Evolutionary conservation across 768 basidiomycete species (phyloP), one percentile per base, ranked within the genome.

Genomic region (Hygrocybe punicea): DNA sequence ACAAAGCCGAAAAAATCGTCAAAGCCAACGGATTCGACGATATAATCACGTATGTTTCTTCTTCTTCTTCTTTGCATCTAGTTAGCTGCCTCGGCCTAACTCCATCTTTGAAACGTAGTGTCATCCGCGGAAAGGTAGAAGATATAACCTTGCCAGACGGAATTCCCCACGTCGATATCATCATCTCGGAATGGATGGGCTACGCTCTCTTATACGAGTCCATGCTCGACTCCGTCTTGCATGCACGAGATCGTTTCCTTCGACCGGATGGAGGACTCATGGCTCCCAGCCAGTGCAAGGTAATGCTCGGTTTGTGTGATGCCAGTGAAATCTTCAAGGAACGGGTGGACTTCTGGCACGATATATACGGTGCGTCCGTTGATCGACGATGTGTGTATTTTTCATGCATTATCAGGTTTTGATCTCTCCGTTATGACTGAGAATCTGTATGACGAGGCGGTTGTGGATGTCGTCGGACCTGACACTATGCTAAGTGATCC

Each of bases 101-200:
- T n/a, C 13, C 21, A 17, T 6, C 4, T 42, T 11, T 42, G 40
- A 42, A 17, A 23, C 47, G 17, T 21, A 62, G 60, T 63, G 93
- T 98, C 42, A 84, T 98, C 55, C 85, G 81, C 50, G 93, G 93
- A 24, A 97, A 96, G 70, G 83, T 98, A 23, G 96, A 99, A 72
- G 85, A 94, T 19, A 87, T 98, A 56, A 70, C 63, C 6, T 76
- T 98, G 1, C 93, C 91, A 2, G 85, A 86, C 51, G 83, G 73
- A 52, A 74, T 87, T 49, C 76, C 81, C 9, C 77, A 91, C 52
- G 96, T 98, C 21, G 96, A 99, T 69, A 83, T 99, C 58, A 94
- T 99, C 70, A 78, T 98, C 51, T 95, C 93, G 4, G 96, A 99
- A 71, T 98, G 96, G 96, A 98, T 98, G 96, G 93, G 86, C 14